These are phyloP conservation scores for Saccharomycopsis microspora DNA, from an alignment of 805 yeast species.

Conservation along the genomic window DNA sequence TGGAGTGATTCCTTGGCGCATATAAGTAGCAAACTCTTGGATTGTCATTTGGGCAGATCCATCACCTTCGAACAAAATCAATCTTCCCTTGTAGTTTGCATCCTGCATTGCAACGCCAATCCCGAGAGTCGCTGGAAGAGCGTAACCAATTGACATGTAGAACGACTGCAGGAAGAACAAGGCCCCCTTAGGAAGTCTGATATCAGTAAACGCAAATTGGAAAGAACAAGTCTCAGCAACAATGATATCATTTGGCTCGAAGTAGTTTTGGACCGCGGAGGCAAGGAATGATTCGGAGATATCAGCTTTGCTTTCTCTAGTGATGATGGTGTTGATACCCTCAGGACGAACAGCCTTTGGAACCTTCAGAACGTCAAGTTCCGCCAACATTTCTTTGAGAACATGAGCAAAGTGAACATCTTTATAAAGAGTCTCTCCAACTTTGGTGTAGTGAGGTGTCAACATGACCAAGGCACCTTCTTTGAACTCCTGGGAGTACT, in stretches of 20 bases:
- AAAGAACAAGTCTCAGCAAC: constrained; percentile 78
- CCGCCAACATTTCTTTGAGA: constrained; percentile 29
- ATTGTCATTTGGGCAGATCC: constrained; percentile 93
- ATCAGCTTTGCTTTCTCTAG: constrained; percentile 20
- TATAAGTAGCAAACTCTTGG: constrained; percentile 65
- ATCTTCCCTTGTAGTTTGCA: constrained; percentile 32
- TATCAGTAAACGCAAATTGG: constrained; percentile 65
- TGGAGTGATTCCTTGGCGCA: constrained; percentile 51
- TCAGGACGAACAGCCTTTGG: constrained; percentile 16
- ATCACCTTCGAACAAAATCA: constrained; percentile 76
- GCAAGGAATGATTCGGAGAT: constrained; percentile 39
- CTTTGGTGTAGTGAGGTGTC: constrained; percentile 40
- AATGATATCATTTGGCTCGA: constrained; percentile 57
- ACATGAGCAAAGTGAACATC: constrained; percentile 41
- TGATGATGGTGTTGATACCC: constrained; percentile 18
- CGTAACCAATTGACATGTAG: constrained; percentile 81
- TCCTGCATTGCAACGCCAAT: constrained; percentile 65
- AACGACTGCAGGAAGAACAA: constrained; percentile 55
- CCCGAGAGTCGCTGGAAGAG: constrained; percentile 80
- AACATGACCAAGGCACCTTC: constrained; percentile 34
- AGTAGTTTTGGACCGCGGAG: constrained; percentile 28
- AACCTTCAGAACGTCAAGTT: constrained; percentile 24
- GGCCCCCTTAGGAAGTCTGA: constrained; percentile 44
- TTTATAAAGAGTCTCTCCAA: constrained; percentile 30
- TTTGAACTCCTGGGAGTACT: constrained; percentile 37